Evolutionary conservation across 2,329 filamentous ascomycete species (phyloP).

Genomic region (Talaromyces atroroseus): DNA sequence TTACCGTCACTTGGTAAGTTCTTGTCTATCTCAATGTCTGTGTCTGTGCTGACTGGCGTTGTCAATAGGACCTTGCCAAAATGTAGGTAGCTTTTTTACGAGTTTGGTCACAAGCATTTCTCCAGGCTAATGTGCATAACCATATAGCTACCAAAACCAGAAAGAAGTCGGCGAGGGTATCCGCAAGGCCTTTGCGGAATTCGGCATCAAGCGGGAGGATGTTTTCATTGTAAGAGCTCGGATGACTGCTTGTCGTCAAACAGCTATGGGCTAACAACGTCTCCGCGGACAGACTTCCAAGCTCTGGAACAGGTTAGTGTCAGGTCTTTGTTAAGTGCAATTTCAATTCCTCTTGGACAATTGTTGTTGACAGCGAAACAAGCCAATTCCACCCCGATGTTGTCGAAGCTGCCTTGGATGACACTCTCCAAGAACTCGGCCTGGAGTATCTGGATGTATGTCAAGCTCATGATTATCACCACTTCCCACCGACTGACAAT

Average conservation of each 20-base stretch:
- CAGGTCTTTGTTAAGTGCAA: neutral
- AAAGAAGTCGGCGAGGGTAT: constrained; percentile 31
- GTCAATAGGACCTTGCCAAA: constrained; percentile 31
- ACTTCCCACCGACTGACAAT: constrained; percentile 5
- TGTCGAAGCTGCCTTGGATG: constrained; percentile 47
- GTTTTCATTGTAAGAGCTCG: constrained; percentile 32
- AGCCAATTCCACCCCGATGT: constrained; percentile 45
- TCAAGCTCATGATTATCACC: constrained; percentile 21
- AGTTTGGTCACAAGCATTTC: neutral
- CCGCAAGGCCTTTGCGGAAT: constrained; percentile 31
- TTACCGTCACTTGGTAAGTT: constrained; percentile 35
- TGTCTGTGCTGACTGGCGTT: constrained; percentile 17
- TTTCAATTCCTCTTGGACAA: neutral
- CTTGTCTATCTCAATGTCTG: neutral
- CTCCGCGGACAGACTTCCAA: constrained; percentile 47
- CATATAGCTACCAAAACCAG: constrained; percentile 34
- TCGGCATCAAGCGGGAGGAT: constrained; percentile 38
- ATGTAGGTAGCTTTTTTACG: constrained; percentile 26
- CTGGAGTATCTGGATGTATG: constrained; percentile 52
- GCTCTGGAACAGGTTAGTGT: constrained; percentile 51
- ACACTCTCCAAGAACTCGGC: constrained; percentile 47
- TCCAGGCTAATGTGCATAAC: neutral
- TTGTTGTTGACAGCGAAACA: neutral
- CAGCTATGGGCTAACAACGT: neutral
- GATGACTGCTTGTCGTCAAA: neutral